Evolutionary conservation across 805 yeast species (phyloP).

Genomic region (Cephaloascus albidus): DNA sequence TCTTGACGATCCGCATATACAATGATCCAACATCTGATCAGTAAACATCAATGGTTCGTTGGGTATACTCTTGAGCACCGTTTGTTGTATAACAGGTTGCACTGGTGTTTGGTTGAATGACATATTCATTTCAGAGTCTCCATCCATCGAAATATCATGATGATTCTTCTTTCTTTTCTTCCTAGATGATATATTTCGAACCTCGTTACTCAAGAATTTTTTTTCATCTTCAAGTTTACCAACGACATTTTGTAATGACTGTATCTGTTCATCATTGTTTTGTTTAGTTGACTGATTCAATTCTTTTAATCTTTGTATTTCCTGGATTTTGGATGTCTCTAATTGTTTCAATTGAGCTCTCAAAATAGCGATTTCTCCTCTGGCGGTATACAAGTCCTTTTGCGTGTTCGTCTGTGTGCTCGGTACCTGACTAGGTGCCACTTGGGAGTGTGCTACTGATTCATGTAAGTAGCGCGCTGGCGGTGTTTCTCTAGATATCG

Average conservation of each 20-base stretch:
- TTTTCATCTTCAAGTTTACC: conserved; percentile 33
- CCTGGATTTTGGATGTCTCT: conserved; percentile 28
- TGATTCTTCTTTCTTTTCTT: conserved; percentile 13
- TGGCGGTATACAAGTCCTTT: conserved; percentile 37
- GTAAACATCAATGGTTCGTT: conserved; percentile 23
- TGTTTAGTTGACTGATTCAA: conserved; percentile 8
- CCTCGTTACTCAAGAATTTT: conserved; percentile 28
- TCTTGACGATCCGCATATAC: conserved; percentile 24
- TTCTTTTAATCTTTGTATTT: conserved; percentile 16
- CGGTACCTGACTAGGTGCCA: too few relatives aligned
- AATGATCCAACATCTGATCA: conserved; percentile 24
- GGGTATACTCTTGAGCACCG: conserved; percentile 15
- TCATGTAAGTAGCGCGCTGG: too few relatives aligned
- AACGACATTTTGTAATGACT: conserved; percentile 18
- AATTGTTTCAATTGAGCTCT: conserved; percentile 50
- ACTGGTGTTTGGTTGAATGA: neutral
- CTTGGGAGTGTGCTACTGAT: too few relatives aligned
- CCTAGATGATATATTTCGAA: conserved; percentile 14
- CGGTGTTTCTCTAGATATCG: too few relatives aligned
- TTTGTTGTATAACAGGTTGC: neutral
- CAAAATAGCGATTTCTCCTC: conserved; percentile 77
- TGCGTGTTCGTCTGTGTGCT: conserved; percentile 11
- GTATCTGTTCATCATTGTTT: conserved; percentile 20
- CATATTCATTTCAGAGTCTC: neutral
- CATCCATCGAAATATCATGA: too few relatives aligned